Base-by-base conservation (phyloP, 352 stramenopile genomes). In the Phytophthora vignae region DNA sequence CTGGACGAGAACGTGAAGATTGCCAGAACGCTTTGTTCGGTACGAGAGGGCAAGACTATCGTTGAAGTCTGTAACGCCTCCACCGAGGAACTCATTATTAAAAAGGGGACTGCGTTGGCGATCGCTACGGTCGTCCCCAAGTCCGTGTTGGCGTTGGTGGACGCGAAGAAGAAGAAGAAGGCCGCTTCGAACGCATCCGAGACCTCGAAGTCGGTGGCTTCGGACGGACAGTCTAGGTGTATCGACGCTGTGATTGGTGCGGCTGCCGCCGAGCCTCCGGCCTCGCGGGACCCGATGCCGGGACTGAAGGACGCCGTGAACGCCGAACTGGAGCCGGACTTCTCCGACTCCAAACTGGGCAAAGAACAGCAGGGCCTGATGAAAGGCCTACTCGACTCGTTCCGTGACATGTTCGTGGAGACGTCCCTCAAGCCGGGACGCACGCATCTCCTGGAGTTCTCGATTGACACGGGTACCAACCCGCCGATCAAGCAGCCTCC, bases 391-490 rank as follows among this genome's bases (percentile, higher is more conserved):
- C 14, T 48, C 33, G 40, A 27, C 44, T 10, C 2, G 15, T 64
- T 55, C 19, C 10, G 12, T 2, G 31, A 60, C n/a, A 9, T 62
- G n/a, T 69, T 48, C 8, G 40, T 48, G 15, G 40, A 48, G n/a
- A 48, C 52, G 15, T 62, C 38, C 0, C 49, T 31, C 38, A 62
- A 57, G 9, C 61, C 36, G 2, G 61, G 52, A 2, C 4, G 38
- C 5, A 73, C 65, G 42, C 8, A 63, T 3, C 21, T 63, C n/a
- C 11, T 67, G 10, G 1, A 59, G 0, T 63, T 73, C 27, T 72
- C 8, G 58, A 67, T 64, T 11, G n/a, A 25, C 2, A 25, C 22
- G 22, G 22, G 22, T 25, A 25, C 22, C 22, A 25, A 25, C 22
- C 22, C 22, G 22, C 22, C 22, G 22, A 25, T 25, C 22, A 25